phyloP scores from a whole-genome alignment of 108 stramenopile species.

The Chaetoceros tenuissimus region DNA sequence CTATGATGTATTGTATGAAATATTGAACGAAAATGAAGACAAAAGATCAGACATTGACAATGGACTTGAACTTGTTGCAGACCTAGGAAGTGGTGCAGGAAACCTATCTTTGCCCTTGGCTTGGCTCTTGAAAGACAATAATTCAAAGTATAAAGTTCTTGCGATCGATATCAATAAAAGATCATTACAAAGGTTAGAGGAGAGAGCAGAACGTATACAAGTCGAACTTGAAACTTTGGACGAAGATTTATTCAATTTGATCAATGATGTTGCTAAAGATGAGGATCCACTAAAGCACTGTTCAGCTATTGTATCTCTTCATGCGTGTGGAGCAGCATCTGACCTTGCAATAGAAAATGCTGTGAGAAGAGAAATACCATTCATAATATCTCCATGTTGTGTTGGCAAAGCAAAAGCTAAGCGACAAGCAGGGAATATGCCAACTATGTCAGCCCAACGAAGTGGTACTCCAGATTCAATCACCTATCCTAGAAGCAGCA shows the following conservation, averaged over 20 bases:
- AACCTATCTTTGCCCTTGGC: slow-evolving; percentile 11
- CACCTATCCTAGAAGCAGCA: slow-evolving; percentile 8
- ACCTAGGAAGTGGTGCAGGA: slow-evolving; percentile 15
- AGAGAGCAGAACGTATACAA: background rate
- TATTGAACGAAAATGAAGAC: background rate
- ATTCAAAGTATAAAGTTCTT: background rate
- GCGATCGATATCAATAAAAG: slow-evolving; percentile 17
- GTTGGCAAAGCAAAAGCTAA: slow-evolving; percentile 6
- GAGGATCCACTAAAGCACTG: background rate
- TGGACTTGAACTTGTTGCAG: slow-evolving; percentile 1
- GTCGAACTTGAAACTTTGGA: slow-evolving; percentile 2
- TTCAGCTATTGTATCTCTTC: slow-evolving; percentile 9
- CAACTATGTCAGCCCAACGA: background rate
- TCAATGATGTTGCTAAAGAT: background rate
- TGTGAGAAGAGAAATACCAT: slow-evolving; percentile 3
- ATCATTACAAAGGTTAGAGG: slow-evolving; percentile 9
- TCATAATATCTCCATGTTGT: slow-evolving; percentile 20
- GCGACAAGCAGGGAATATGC: background rate
- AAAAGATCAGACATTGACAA: background rate
- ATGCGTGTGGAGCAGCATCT: slow-evolving; percentile 22
- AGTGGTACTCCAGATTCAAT: slow-evolving; percentile 1
- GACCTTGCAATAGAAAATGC: slow-evolving; percentile 14
- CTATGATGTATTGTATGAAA: background rate
- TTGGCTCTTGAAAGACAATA: background rate
- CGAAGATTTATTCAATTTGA: slow-evolving; percentile 5